A percentile compares a stretch with the other conserved stretches of the same genome.
These are phyloP conservation scores for Onygenales sp. DNA, from an alignment of 2,329 filamentous ascomycete species.

Conservation along the genomic window DNA sequence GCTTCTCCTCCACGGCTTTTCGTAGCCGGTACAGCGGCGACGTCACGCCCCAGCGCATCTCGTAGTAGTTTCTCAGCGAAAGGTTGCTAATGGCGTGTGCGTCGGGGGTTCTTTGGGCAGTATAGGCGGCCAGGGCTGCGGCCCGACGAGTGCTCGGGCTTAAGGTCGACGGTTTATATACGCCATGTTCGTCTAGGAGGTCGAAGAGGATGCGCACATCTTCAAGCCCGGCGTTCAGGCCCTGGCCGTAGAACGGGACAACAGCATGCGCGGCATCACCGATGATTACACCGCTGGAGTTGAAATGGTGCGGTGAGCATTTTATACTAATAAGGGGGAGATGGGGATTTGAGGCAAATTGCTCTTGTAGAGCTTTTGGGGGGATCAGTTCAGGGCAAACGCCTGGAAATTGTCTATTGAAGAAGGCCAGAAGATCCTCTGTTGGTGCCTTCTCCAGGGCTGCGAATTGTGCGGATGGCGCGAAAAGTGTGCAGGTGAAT, in stretches of 20 bases:
- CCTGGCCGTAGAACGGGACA: constrained; percentile 97
- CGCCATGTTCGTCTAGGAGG: constrained; percentile 60
- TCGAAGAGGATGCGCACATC: constrained; percentile 84
- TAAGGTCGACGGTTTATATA: constrained; percentile 25
- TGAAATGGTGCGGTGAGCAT: constrained; percentile 78
- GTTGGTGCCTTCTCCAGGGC: constrained; percentile 55
- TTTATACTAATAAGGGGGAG: constrained; percentile 90
- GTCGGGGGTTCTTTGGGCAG: constrained; percentile 61
- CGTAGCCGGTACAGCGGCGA: constrained; percentile 67
- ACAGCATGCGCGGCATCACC: constrained; percentile 96
- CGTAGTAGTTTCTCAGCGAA: constrained; percentile 80
- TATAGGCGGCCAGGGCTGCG: constrained; percentile 62
- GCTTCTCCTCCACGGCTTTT: constrained; percentile 76
- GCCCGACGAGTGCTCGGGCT: constrained; percentile 26
- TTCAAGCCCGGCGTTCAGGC: constrained; percentile 94
- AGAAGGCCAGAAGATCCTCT: constrained; percentile 67
- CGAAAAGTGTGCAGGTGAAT: constrained; percentile 91
- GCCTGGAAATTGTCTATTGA: constrained; percentile 76
- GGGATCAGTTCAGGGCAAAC: constrained; percentile 55
- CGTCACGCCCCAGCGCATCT: constrained; percentile 83
- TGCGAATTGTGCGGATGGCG: constrained; percentile 61
- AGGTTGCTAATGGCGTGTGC: constrained; percentile 87
- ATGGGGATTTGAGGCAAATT: constrained; percentile 76
- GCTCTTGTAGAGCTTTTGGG: constrained; percentile 56
- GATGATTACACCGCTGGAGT: constrained; percentile 67